Conservation (phyloP, 345 rosid species). For the Brassica rapa region DNA sequence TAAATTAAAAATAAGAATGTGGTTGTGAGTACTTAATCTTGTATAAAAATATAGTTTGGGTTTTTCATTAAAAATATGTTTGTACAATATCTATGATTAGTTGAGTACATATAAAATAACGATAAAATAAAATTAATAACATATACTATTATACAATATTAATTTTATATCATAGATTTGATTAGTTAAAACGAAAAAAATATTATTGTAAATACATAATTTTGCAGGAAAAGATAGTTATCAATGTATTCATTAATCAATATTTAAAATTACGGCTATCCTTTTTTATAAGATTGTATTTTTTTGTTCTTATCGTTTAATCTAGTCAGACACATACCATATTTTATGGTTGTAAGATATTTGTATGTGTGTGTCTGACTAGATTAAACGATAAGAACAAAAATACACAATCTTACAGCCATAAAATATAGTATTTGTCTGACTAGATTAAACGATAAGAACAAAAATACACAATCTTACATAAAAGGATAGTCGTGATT, state of each 20-base stretch:
- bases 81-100: not conserved
- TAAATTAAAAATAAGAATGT: not conserved
- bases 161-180: not conserved
- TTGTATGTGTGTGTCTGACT: not conserved
- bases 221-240: not conserved
- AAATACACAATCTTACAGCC: no score
- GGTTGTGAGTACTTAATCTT: not conserved
- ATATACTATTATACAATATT: no score
- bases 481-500: no score
- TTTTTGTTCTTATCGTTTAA: not conserved
- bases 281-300: no score
- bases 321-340: not conserved
- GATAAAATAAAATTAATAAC: no score
- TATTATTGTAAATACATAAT: not conserved
- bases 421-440: no score
- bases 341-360: no score
- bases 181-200: not conserved
- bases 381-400: not conserved
- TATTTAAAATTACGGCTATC: no score
- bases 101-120: no score
- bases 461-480: no score
- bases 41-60: not conserved
- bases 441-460: no score
- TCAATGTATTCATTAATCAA: no score
- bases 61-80: not conserved